phyloP scores from a whole-genome alignment of 345 rosid genomes.

The Microthlaspi erraticum region DNA sequence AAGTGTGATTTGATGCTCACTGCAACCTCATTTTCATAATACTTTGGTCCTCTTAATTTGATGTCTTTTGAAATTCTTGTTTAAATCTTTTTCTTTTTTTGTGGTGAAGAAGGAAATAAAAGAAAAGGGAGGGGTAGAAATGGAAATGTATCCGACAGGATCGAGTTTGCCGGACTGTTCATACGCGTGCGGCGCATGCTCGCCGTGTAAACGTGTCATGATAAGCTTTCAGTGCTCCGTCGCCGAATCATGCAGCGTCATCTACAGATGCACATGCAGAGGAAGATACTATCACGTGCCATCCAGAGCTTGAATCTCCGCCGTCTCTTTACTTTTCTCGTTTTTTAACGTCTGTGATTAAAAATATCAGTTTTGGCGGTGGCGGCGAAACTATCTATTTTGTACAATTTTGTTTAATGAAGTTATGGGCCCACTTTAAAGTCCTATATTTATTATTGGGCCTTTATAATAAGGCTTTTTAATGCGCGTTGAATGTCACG shows the following conservation, averaged over 20 bases:
- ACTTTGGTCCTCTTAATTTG: background rate
- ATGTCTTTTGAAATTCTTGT: background rate
- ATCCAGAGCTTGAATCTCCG: conserved; percentile 44
- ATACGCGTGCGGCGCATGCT: conserved; percentile 88
- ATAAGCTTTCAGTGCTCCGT: conserved; percentile 83
- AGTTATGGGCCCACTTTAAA: conserved; percentile 15
- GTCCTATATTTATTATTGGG: conserved; percentile 17
- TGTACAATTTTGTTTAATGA: conserved; percentile 30
- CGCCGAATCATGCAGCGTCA: conserved; percentile 91
- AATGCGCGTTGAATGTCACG: background rate
- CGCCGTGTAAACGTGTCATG: conserved; percentile 93
- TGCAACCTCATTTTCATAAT: background rate
- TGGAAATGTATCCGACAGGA: conserved; percentile 67
- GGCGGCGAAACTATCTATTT: conserved; percentile 19
- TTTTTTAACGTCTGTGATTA: conserved; percentile 28
- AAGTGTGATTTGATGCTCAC: too few relatives aligned
- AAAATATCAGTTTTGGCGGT: conserved; percentile 34
- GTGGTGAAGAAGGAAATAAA: conserved; percentile 7
- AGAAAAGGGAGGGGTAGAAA: conserved; percentile 41
- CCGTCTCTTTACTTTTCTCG: conserved; percentile 17
- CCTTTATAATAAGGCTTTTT: conserved; percentile 5
- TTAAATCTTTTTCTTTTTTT: background rate
- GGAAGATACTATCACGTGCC: conserved; percentile 90
- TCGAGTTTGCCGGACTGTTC: conserved; percentile 95
- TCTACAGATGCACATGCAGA: conserved; percentile 86